phyloP scores from a whole-genome alignment of 768 basidiomycete genomes.

The Rhodotorula sphaerocarpa region DNA sequence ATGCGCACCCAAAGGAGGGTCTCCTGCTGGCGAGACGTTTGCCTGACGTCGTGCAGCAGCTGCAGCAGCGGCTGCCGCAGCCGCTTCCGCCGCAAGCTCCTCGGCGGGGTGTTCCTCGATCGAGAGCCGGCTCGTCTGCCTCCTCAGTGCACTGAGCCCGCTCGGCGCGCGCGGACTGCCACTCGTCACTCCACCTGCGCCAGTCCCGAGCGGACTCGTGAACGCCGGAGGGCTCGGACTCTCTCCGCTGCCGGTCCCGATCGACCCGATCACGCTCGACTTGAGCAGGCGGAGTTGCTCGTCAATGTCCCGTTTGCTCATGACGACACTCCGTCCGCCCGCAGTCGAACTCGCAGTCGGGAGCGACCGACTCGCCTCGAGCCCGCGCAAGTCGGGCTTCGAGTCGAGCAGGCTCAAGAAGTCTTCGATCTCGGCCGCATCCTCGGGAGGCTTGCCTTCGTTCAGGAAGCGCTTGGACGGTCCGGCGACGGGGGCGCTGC shows the following conservation, averaged over 20 bases:
- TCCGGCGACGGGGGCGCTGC: neutral
- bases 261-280: conserved; percentile 2
- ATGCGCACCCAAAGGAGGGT: too few relatives aligned
- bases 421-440: conserved; percentile 33
- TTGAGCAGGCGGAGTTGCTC: conserved; percentile 20
- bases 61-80: neutral
- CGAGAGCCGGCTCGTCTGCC: conserved; percentile 18
- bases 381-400: conserved; percentile 21
- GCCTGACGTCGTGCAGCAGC: neutral
- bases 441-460: conserved; percentile 6
- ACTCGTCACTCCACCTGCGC: neutral
- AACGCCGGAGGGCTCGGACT: conserved; percentile 6
- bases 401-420: conserved; percentile 36
- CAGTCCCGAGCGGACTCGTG: neutral
- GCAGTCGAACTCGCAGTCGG: neutral
- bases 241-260: neutral
- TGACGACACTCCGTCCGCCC: neutral
- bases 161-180: conserved; percentile 10
- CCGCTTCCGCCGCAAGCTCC: conserved; percentile 9
- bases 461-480: conserved; percentile 2
- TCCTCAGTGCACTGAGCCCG: conserved; percentile 11
- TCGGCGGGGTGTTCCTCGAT: conserved; percentile 28
- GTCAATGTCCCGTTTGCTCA: conserved; percentile 22
- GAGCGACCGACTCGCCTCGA: neutral
- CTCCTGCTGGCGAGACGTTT: neutral